Percentiles rank a stretch among this genome's conserved stretches.
phyloP scores from a whole-genome alignment of 768 basidiomycete genomes.

The Paxillus ammoniavirescens region DNA sequence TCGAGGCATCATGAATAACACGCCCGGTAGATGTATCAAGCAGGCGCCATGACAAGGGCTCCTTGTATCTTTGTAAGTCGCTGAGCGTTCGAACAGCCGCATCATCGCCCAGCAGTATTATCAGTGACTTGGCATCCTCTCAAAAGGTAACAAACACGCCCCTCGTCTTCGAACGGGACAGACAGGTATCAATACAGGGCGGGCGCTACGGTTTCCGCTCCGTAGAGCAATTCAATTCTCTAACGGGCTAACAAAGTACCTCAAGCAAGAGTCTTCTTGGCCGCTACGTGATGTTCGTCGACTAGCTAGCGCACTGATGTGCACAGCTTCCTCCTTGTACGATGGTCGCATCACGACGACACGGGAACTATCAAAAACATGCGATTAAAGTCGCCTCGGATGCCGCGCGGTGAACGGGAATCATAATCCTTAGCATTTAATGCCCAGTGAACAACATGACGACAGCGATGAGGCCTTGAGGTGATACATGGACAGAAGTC shows the following conservation, averaged over 20 bases:
- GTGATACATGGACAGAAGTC: constrained; percentile 19
- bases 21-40: constrained; percentile 9
- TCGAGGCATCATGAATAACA: not conserved
- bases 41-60: constrained; percentile 9
- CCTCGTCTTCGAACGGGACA: constrained; percentile 1
- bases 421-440: not conserved
- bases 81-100: constrained; percentile 2
- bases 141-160: not conserved
- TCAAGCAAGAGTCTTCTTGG: not conserved
- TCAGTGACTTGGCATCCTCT: constrained; percentile 11
- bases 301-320: constrained; percentile 2
- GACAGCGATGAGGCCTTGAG: constrained; percentile 15
- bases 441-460: constrained; percentile 9
- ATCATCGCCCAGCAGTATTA: constrained; percentile 9
- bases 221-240: not conserved
- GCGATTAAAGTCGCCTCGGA: constrained; percentile 27
- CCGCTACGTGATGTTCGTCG: constrained; percentile 1
- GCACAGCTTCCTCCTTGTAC: constrained; percentile 20
- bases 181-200: not conserved
- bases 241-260: not conserved
- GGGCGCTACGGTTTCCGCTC: not conserved
- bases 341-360: constrained; percentile 24
- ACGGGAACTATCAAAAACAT: constrained; percentile 25
- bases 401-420: constrained; percentile 25
- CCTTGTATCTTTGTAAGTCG: constrained; percentile 3